phyloP scores from a whole-genome alignment of 441 rosid species.

The Bocquillonia castaneifolia region DNA sequence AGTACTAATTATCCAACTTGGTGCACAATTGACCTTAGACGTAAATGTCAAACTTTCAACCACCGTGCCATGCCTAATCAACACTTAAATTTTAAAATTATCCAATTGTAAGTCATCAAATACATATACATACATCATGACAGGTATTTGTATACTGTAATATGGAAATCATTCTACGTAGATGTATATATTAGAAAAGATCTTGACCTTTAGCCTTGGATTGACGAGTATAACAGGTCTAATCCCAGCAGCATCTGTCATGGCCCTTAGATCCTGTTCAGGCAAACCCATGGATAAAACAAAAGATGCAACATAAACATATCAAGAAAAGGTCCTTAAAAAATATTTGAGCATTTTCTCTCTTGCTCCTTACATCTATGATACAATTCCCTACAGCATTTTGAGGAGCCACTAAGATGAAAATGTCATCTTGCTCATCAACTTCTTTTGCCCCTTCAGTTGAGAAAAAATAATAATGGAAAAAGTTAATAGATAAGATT shows the following conservation, averaged over 20 bases:
- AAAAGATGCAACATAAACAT: background rate
- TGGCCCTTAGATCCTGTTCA: slow-evolving; percentile 74
- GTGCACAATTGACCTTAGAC: too few species aligned
- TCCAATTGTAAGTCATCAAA: too few species aligned
- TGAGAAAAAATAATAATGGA: slow-evolving; percentile 1
- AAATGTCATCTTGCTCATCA: slow-evolving; percentile 78
- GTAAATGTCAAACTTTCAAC: too few species aligned
- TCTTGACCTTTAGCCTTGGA: slow-evolving; percentile 76
- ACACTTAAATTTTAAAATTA: too few species aligned
- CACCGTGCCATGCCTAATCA: too few species aligned
- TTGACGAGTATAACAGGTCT: slow-evolving; percentile 85
- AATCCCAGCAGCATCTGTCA: slow-evolving; percentile 85
- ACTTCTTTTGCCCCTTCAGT: slow-evolving; percentile 68
- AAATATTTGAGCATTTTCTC: slow-evolving; percentile 10
- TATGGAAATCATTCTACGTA: background rate
- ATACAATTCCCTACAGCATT: slow-evolving; percentile 96
- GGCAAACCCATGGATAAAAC: slow-evolving; percentile 16
- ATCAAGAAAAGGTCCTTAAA: slow-evolving; percentile 6
- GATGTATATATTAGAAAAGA: slow-evolving; percentile 10
- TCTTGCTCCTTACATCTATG: slow-evolving; percentile 55
- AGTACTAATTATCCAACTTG: too few species aligned
- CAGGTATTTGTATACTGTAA: too few species aligned
- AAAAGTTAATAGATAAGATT: background rate
- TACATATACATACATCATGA: too few species aligned
- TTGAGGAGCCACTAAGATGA: slow-evolving; percentile 91